A percentile compares a stretch with the other conserved stretches of the same genome.
phyloP scores from a whole-genome alignment of 1,284 basidiomycete species.

The Trichosporon coremiiforme region DNA sequence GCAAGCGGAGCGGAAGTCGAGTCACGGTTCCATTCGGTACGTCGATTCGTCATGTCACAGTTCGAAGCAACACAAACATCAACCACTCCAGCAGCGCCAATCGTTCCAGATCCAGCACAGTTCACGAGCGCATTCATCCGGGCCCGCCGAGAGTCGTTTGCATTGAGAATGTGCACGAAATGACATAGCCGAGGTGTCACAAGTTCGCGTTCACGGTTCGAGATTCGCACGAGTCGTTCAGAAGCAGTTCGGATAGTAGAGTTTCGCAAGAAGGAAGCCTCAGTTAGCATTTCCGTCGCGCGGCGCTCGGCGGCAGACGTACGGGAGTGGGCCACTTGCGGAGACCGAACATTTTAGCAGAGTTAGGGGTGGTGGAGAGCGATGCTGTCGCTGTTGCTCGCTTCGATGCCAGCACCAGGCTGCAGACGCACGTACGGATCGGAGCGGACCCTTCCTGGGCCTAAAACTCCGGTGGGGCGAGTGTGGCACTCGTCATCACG shows the following conservation, averaged over 20 bases:
- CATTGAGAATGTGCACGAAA: neutral
- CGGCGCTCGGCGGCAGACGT: constrained; percentile 28
- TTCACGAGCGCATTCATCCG: neutral
- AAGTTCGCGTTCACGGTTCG: neutral
- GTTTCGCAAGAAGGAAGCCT: neutral
- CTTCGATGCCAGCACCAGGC: constrained; percentile 12
- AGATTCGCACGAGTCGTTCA: neutral
- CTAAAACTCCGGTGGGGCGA: constrained; percentile 17
- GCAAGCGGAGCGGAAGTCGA: neutral
- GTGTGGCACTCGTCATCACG: constrained; percentile 3
- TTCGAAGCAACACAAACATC: neutral
- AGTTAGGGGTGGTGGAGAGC: constrained; percentile 7
- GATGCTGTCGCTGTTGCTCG: neutral
- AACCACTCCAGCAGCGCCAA: neutral
- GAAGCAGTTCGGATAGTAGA: neutral
- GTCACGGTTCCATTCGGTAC: neutral
- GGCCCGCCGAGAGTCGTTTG: neutral
- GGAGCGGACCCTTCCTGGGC: constrained; percentile 17
- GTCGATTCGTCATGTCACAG: neutral
- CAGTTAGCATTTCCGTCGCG: constrained; percentile 23
- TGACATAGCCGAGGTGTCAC: neutral
- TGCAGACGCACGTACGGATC: constrained; percentile 7
- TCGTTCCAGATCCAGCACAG: neutral
- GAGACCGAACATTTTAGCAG: constrained; percentile 51
- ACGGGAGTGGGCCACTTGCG: constrained; percentile 54